phyloP scores from a whole-genome alignment of 1,284 basidiomycete species.

The Malassezia caprae region DNA sequence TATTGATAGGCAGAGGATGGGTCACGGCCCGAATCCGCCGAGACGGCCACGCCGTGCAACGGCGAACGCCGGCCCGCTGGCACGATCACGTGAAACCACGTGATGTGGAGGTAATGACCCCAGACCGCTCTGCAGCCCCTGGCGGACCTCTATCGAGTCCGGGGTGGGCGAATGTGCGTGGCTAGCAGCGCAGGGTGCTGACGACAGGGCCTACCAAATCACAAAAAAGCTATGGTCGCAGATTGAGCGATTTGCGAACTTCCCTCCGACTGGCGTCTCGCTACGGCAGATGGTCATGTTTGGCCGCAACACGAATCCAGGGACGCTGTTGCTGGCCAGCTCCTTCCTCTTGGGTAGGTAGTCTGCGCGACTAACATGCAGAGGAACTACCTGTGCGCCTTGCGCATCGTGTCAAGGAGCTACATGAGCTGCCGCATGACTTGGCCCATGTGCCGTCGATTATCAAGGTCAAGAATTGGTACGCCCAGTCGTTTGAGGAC shows the following conservation, averaged over 20 bases:
- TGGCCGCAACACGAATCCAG: conserved; percentile 43
- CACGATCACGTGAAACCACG: conserved; percentile 17
- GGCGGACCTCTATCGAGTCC: background rate
- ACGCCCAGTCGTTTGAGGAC: conserved; percentile 85
- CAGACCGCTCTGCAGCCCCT: background rate
- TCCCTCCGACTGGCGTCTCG: conserved; percentile 45
- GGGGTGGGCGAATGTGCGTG: conserved; percentile 12
- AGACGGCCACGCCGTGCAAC: conserved; percentile 5
- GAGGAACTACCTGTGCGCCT: conserved; percentile 88
- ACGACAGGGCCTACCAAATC: conserved; percentile 35
- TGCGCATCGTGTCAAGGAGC: conserved; percentile 89
- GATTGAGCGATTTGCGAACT: conserved; percentile 44
- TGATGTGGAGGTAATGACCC: conserved; percentile 3
- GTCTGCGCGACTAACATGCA: conserved; percentile 35
- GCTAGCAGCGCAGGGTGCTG: background rate
- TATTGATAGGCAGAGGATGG: conserved; percentile 11
- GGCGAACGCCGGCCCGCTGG: conserved; percentile 17
- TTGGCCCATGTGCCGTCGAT: conserved; percentile 86
- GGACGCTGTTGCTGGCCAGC: conserved; percentile 44
- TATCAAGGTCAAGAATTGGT: conserved; percentile 94
- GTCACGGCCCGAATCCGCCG: conserved; percentile 5
- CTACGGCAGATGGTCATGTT: conserved; percentile 48
- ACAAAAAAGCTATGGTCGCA: conserved; percentile 40
- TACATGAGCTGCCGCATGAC: conserved; percentile 86
- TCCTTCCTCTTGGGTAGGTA: conserved; percentile 28